Percentiles rank a stretch among this genome's conserved stretches.
Evolutionary conservation across 176 grass and related monocot species (phyloP).

Genomic region (Carex pumila): DNA sequence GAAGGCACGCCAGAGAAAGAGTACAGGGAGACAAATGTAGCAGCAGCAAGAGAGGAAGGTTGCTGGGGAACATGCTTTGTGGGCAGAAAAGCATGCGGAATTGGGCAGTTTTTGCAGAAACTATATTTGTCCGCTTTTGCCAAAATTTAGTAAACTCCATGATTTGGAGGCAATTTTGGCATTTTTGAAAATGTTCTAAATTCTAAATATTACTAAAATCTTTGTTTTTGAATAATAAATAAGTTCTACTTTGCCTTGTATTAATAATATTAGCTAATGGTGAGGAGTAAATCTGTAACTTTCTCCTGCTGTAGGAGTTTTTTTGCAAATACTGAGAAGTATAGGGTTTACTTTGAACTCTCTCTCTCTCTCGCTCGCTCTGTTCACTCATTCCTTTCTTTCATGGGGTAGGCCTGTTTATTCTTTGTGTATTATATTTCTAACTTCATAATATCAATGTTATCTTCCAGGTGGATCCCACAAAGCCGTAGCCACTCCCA

Average conservation of each 20-base stretch:
- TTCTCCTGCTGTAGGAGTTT: not conserved
- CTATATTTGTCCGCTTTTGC: not conserved
- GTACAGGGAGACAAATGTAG: not conserved
- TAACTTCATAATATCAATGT: not conserved
- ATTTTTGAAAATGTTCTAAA: not conserved
- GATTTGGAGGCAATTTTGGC: not conserved
- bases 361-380: not conserved
- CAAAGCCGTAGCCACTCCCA: conserved; percentile 23
- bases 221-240: not conserved
- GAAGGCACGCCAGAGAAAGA: not conserved
- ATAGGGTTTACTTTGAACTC: not conserved
- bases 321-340: not conserved
- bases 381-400: not conserved
- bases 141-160: not conserved
- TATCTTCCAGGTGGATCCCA: not conserved
- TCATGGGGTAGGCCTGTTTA: not conserved
- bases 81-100: not conserved
- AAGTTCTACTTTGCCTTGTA: not conserved
- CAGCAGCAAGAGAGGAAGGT: not conserved
- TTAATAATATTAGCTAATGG: not conserved
- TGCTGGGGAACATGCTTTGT: not conserved
- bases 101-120: not conserved
- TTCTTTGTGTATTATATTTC: not conserved
- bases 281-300: not conserved
- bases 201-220: not conserved